A percentile compares a stretch with the other conserved stretches of the same genome.
Conservation (phyloP, 306 rosid species). For the Abrus pulchellus region DNA sequence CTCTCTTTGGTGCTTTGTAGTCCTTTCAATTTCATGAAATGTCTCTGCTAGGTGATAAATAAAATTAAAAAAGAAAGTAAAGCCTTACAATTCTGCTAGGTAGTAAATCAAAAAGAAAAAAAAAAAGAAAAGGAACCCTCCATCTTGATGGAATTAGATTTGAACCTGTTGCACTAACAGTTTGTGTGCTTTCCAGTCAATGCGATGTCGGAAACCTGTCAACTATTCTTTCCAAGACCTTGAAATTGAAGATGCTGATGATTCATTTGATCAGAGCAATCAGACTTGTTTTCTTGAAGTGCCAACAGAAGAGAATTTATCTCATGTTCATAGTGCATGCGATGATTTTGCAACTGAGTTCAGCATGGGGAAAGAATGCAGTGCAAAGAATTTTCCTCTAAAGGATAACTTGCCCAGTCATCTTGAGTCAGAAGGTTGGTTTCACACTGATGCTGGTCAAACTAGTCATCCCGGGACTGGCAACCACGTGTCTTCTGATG, state of each 20-base stretch:
- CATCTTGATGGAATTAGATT: conserved; percentile 32
- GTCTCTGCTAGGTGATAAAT: background rate
- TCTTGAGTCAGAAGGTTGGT: conserved; percentile 59
- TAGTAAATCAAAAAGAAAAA: background rate
- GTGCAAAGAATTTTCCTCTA: conserved; percentile 35
- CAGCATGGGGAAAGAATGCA: conserved; percentile 43
- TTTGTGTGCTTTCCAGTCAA: conserved; percentile 63
- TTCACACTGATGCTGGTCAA: conserved; percentile 53
- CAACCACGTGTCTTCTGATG: conserved; percentile 45
- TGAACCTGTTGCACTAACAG: conserved; percentile 29
- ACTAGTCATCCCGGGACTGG: conserved; percentile 39
- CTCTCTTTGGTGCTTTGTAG: conserved; percentile 32
- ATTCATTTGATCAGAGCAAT: conserved; percentile 49
- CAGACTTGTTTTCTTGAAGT: conserved; percentile 46
- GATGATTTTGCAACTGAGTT: conserved; percentile 47
- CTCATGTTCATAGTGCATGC: conserved; percentile 22
- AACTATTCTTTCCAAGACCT: conserved; percentile 57
- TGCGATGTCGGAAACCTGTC: conserved; percentile 69
- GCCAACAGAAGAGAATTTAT: conserved; percentile 43
- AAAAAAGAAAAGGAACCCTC: background rate
- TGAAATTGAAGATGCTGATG: conserved; percentile 59
- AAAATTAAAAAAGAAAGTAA: background rate
- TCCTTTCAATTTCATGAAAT: conserved; percentile 36
- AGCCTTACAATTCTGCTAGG: background rate
- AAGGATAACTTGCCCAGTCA: conserved; percentile 38